Evolutionary conservation across 805 yeast species (phyloP).

Genomic region (Hanseniaspora nectarophila): DNA sequence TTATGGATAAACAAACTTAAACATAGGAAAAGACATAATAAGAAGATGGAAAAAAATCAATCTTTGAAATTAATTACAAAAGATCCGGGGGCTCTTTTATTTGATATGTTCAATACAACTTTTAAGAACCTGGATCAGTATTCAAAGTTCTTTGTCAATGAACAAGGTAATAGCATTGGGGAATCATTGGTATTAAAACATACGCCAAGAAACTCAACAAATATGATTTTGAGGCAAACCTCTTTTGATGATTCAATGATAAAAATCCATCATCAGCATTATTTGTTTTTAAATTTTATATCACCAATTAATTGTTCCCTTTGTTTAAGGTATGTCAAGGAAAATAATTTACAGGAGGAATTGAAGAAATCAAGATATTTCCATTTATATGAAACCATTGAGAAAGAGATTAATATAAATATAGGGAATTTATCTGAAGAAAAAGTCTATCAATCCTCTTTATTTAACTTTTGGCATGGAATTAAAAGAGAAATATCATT

Average conservation of each 20-base stretch:
- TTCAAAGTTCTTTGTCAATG: conserved; percentile 6
- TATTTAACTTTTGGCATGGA: conserved; percentile 7
- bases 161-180: background rate
- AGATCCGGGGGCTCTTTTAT: background rate
- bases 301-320: background rate
- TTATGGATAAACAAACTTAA: conserved; percentile 6
- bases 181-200: background rate
- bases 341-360: conserved; percentile 1
- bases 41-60: background rate
- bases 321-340: conserved; percentile 1
- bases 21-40: background rate
- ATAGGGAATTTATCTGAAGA: background rate
- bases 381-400: background rate
- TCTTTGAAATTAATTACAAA: background rate
- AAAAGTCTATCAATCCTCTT: background rate
- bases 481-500: conserved; percentile 14
- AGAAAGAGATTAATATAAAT: background rate
- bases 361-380: background rate
- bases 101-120: background rate
- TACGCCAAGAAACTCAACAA: background rate
- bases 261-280: conserved; percentile 11
- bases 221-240: conserved; percentile 1
- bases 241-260: conserved; percentile 5
- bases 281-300: background rate
- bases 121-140: background rate